These are phyloP conservation scores for Aspergillus novoparasiticus DNA, from an alignment of 2,329 filamentous ascomycete species.

Conservation along the genomic window DNA sequence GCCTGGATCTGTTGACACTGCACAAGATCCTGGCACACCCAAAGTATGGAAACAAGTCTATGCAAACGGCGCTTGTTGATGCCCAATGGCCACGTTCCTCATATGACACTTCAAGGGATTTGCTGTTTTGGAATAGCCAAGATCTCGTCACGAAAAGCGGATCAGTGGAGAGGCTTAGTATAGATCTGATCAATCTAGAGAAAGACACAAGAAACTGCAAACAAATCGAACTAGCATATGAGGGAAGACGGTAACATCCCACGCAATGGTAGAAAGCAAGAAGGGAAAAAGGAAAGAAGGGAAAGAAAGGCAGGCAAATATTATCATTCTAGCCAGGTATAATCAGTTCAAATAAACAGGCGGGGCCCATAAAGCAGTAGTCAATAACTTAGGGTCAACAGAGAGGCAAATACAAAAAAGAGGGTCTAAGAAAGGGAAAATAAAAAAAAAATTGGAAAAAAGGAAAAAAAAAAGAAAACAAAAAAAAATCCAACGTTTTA, in stretches of 20 bases:
- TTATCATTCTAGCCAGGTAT: slow-evolving; percentile 29
- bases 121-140: slow-evolving; percentile 17
- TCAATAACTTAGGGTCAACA: slow-evolving; percentile 14
- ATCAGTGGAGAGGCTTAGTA: slow-evolving; percentile 11
- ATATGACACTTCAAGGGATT: slow-evolving; percentile 14
- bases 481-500: slow-evolving; percentile 10
- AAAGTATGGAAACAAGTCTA: slow-evolving; percentile 19
- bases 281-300: slow-evolving; percentile 20
- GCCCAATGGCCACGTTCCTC: slow-evolving; percentile 28
- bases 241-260: slow-evolving; percentile 15
- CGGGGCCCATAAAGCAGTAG: slow-evolving; percentile 31
- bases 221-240: slow-evolving; percentile 17
- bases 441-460: slow-evolving; percentile 8
- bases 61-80: slow-evolving; percentile 23
- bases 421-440: slow-evolving; percentile 7
- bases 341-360: slow-evolving; percentile 33
- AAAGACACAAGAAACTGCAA: slow-evolving; percentile 11
- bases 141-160: background rate
- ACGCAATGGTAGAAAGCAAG: slow-evolving; percentile 14
- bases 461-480: slow-evolving; percentile 14
- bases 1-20: slow-evolving; percentile 22
- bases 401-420: slow-evolving; percentile 13
- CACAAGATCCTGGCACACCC: slow-evolving; percentile 22
- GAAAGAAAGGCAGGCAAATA: slow-evolving; percentile 7
- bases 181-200: slow-evolving; percentile 12